Percentiles rank a stretch among this genome's conserved stretches.
These are phyloP conservation scores for Ilyonectria robusta DNA, from an alignment of 2,329 filamentous ascomycete species.

Conservation along the genomic window DNA sequence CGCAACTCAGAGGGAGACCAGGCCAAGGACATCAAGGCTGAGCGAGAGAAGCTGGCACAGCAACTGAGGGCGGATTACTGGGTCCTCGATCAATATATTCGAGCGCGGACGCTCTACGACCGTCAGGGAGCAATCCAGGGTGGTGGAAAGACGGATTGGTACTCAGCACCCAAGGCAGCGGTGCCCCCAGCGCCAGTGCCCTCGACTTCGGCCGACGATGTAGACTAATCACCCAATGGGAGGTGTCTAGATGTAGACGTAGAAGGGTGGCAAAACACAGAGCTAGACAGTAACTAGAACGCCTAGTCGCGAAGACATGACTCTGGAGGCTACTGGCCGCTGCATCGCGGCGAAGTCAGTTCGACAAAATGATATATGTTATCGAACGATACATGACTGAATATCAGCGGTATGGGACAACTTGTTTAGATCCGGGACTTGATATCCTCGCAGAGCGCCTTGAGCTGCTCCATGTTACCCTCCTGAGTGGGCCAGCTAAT, in stretches of 20 bases:
- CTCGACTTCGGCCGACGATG: slow-evolving; percentile 60
- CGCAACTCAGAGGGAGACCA: slow-evolving; percentile 57
- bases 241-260: slow-evolving; percentile 24
- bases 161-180: slow-evolving; percentile 57
- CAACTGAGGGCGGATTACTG: slow-evolving; percentile 85
- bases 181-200: slow-evolving; percentile 35
- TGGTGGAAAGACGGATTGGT: slow-evolving; percentile 80
- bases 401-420: slow-evolving; percentile 6
- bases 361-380: slow-evolving; percentile 8
- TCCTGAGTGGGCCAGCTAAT: slow-evolving; percentile 84
- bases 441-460: slow-evolving; percentile 84
- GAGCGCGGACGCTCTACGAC: slow-evolving; percentile 89
- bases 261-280: slow-evolving; percentile 12
- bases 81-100: slow-evolving; percentile 88
- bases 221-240: slow-evolving; percentile 55
- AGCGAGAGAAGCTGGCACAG: slow-evolving; percentile 73
- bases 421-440: slow-evolving; percentile 85
- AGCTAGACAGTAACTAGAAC: slow-evolving; percentile 38
- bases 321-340: slow-evolving; percentile 18
- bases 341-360: slow-evolving; percentile 3
- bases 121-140: slow-evolving; percentile 79
- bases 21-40: slow-evolving; percentile 64
- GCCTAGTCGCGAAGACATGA: slow-evolving; percentile 27
- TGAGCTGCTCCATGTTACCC: slow-evolving; percentile 86
- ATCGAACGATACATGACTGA: slow-evolving; percentile 17